Conservation (phyloP, 176 grass and related monocot species). For the Hordeum vulgare region MorexV3_pseudomolecules_assembly NC_058518.1:328644733-328645232, state of each 20-base stretch:
- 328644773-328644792: slow-evolving; percentile 67
- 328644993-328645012: slow-evolving; percentile 25
- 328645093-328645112: neutral
- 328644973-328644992: slow-evolving; percentile 71
- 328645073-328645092: neutral
- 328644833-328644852: neutral
- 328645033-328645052: neutral
- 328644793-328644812: neutral
- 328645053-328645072: neutral
- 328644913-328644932: slow-evolving; percentile 79
- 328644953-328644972: slow-evolving; percentile 86
- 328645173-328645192: no score
- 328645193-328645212: no score
- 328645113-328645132: neutral
- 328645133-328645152: neutral
- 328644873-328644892: slow-evolving; percentile 59
- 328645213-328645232: no score
- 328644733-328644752: slow-evolving; percentile 90
- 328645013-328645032: neutral
- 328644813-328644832: neutral
- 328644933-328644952: slow-evolving; percentile 68
- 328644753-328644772: slow-evolving; percentile 80
- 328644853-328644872: neutral
- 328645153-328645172: neutral
- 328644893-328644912: slow-evolving; percentile 87